phyloP scores from a whole-genome alignment of 192 early-diverging fungal species.

The Rhizoclosmatium globosum region DNA sequence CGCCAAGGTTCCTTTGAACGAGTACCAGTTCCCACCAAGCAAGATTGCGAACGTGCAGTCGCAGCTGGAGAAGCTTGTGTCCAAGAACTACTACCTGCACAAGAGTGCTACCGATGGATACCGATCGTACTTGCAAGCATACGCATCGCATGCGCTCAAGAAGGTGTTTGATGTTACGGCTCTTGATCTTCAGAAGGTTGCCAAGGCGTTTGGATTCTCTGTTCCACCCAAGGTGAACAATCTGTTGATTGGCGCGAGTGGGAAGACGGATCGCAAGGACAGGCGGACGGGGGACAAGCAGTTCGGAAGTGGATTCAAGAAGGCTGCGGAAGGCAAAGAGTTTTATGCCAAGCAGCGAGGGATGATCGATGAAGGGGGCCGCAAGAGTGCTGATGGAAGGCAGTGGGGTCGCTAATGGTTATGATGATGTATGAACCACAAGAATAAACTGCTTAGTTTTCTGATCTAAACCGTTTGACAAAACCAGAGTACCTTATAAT shows the following conservation, averaged over 20 bases:
- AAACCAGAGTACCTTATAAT: too few relatives aligned
- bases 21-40: slow-evolving; percentile 95
- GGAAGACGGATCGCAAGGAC: slow-evolving; percentile 55
- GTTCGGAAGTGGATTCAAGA: slow-evolving; percentile 44
- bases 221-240: slow-evolving; percentile 94
- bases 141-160: slow-evolving; percentile 95
- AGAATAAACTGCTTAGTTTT: too few relatives aligned
- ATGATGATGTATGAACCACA: too few relatives aligned
- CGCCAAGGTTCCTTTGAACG: slow-evolving; percentile 98
- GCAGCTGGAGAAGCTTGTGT: slow-evolving; percentile 93
- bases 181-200: slow-evolving; percentile 92
- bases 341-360: slow-evolving; percentile 38
- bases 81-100: slow-evolving; percentile 98
- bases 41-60: slow-evolving; percentile 98
- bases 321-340: slow-evolving; percentile 36
- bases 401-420: slow-evolving; percentile 55
- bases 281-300: slow-evolving; percentile 28
- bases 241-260: slow-evolving; percentile 59
- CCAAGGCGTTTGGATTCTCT: slow-evolving; percentile 93
- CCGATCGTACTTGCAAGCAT: slow-evolving; percentile 94
- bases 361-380: slow-evolving; percentile 28
- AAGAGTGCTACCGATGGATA: slow-evolving; percentile 95
- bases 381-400: slow-evolving; percentile 44
- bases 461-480: too few relatives aligned
- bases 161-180: slow-evolving; percentile 93